phyloP scores from a whole-genome alignment of 805 yeast species.

The Teunomyces stri region DNA sequence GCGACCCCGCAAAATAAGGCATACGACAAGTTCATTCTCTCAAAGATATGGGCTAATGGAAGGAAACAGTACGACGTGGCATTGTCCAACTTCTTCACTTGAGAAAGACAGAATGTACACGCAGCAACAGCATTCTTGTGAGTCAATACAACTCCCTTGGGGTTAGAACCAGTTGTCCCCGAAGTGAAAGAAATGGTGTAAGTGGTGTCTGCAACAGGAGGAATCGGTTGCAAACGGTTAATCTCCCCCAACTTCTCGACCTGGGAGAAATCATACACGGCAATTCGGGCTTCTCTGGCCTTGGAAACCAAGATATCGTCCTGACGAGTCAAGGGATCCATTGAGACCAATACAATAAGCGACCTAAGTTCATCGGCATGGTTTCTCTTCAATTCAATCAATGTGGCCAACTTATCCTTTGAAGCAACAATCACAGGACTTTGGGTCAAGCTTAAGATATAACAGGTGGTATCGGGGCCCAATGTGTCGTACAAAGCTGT shows the following conservation, averaged over 20 bases:
- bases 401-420: constrained; percentile 26
- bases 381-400: constrained; percentile 28
- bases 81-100: constrained; percentile 9
- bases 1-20: constrained; percentile 15
- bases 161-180: constrained; percentile 66
- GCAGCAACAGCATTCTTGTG: constrained; percentile 20
- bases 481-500: constrained; percentile 30
- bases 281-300: constrained; percentile 20
- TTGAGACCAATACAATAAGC: constrained; percentile 35
- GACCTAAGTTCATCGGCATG: constrained; percentile 22
- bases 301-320: constrained; percentile 11
- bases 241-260: constrained; percentile 39
- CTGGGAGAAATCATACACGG: constrained; percentile 22
- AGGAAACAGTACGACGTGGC: constrained; percentile 18
- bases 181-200: constrained; percentile 50
- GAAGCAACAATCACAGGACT: constrained; percentile 48
- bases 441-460: constrained; percentile 59
- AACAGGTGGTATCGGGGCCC: constrained; percentile 58
- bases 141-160: constrained; percentile 68
- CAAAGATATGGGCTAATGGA: constrained; percentile 26
- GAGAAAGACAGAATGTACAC: constrained; percentile 9
- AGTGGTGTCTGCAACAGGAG: constrained; percentile 32
- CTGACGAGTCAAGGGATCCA: constrained; percentile 24
- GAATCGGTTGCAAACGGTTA: constrained; percentile 21
- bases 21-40: constrained; percentile 14